These are phyloP conservation scores for Fusarium phyllophilum DNA, from an alignment of 2,329 filamentous ascomycete genomes.

Conservation along the genomic window DNA sequence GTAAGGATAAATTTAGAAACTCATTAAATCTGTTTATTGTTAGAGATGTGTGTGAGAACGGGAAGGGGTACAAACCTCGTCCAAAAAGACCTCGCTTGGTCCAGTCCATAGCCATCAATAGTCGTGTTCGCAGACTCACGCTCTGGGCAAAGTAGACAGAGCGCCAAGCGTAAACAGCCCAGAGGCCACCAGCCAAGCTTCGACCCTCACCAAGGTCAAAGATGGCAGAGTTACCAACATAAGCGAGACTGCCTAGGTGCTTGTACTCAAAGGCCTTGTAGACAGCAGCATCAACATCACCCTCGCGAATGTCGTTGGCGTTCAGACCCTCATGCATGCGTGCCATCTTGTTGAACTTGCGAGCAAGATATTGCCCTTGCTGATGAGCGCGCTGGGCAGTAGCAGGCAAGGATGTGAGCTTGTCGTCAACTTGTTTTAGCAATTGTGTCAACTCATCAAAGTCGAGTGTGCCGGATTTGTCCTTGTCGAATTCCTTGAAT, in stretches of 20 bases:
- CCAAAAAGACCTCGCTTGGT: slow-evolving; percentile 96
- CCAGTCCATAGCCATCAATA: slow-evolving; percentile 97
- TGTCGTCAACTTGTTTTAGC: slow-evolving; percentile 90
- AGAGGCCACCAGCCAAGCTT: slow-evolving; percentile 82
- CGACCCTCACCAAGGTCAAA: slow-evolving; percentile 87
- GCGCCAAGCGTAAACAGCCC: slow-evolving; percentile 96
- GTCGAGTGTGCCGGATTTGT: slow-evolving; percentile 91
- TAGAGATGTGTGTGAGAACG: not conserved
- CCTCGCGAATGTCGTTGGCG: slow-evolving; percentile 85
- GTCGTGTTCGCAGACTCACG: slow-evolving; percentile 88
- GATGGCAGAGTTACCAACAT: slow-evolving; percentile 94
- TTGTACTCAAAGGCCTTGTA: slow-evolving; percentile 96
- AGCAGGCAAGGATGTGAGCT: slow-evolving; percentile 92
- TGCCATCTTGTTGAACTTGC: slow-evolving; percentile 93
- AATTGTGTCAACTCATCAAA: slow-evolving; percentile 92
- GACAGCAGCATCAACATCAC: slow-evolving; percentile 89
- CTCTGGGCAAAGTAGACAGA: slow-evolving; percentile 98
- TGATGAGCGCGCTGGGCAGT: slow-evolving; percentile 97
- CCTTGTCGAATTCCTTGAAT: slow-evolving; percentile 91
- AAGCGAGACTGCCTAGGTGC: slow-evolving; percentile 91
- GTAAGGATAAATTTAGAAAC: slow-evolving; percentile 52
- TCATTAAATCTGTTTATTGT: slow-evolving; percentile 60
- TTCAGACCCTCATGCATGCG: slow-evolving; percentile 78
- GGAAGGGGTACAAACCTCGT: slow-evolving; percentile 73
- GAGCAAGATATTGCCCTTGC: slow-evolving; percentile 90